Conservation (phyloP, 345 rosid species). For the Eucalyptus viminalis region DNA sequence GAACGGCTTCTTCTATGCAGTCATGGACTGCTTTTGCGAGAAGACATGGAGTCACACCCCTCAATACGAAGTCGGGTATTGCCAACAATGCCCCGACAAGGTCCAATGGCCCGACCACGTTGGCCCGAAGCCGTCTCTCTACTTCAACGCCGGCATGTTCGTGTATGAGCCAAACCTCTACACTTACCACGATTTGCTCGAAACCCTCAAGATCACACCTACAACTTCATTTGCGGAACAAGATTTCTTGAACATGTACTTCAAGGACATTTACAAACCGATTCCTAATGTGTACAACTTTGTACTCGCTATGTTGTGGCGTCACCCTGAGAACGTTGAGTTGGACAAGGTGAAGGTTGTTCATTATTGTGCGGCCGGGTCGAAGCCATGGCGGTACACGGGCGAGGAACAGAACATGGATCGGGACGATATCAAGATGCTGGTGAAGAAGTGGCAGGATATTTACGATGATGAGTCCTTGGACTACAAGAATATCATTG, state of each 20-base stretch:
- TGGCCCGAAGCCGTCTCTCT: not conserved
- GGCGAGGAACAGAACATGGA: not conserved
- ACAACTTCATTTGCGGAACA: not conserved
- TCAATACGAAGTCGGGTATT: not conserved
- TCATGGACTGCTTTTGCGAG: conserved; percentile 49
- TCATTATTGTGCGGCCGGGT: not conserved
- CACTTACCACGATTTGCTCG: not conserved
- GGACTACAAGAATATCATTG: not conserved
- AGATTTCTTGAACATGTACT: not conserved
- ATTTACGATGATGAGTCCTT: not conserved
- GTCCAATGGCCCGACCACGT: not conserved
- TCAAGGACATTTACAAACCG: not conserved
- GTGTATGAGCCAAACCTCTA: not conserved
- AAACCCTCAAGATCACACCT: not conserved
- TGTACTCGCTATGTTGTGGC: not conserved
- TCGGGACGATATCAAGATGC: not conserved
- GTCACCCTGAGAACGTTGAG: not conserved
- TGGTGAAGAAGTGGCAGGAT: not conserved
- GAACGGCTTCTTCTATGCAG: conserved; percentile 30
- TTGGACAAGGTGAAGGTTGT: not conserved
- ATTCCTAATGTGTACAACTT: not conserved
- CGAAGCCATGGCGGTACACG: not conserved
- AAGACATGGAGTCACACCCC: conserved; percentile 19
- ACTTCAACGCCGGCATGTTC: not conserved
- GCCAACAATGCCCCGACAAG: not conserved